Conservation (phyloP, 768 basidiomycete species). For the Calvatia gigantea region DNA sequence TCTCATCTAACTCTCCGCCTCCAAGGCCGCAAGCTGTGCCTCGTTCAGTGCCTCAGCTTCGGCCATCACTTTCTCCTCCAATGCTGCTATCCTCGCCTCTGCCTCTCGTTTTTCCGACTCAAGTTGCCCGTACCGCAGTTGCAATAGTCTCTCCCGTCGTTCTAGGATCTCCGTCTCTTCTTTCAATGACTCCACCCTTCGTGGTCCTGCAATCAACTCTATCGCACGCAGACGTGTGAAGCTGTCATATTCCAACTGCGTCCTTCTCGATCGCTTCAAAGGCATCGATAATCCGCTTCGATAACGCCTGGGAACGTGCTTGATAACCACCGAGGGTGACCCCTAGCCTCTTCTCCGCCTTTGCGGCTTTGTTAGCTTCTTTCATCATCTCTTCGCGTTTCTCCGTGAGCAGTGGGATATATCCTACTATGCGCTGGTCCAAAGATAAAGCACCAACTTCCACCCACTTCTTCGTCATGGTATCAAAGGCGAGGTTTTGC, state of each 20-base stretch:
- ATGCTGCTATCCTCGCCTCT: conserved; percentile 48
- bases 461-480: conserved; percentile 57
- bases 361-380: conserved; percentile 77
- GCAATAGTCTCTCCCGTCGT: conserved; percentile 71
- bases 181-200: conserved; percentile 70
- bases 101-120: conserved; percentile 64
- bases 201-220: conserved; percentile 76
- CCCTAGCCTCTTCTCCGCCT: conserved; percentile 87
- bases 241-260: conserved; percentile 71
- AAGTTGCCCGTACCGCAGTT: conserved; percentile 82
- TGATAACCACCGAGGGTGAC: conserved; percentile 92
- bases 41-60: conserved; percentile 84
- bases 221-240: conserved; percentile 70
- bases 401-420: conserved; percentile 55
- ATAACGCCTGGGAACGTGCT: conserved; percentile 62
- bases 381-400: conserved; percentile 70
- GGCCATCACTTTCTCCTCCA: conserved; percentile 86
- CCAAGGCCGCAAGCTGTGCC: conserved; percentile 65
- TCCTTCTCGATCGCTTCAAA: conserved; percentile 70
- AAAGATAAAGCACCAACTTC: conserved; percentile 54
- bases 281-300: conserved; percentile 58
- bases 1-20: conserved; percentile 23
- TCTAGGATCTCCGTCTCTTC: conserved; percentile 87
- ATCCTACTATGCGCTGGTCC: conserved; percentile 62
- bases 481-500: conserved; percentile 61